These are phyloP conservation scores for Debaryomyces coudertii DNA, from an alignment of 1,139 yeast genomes.

Conservation along the genomic window DNA sequence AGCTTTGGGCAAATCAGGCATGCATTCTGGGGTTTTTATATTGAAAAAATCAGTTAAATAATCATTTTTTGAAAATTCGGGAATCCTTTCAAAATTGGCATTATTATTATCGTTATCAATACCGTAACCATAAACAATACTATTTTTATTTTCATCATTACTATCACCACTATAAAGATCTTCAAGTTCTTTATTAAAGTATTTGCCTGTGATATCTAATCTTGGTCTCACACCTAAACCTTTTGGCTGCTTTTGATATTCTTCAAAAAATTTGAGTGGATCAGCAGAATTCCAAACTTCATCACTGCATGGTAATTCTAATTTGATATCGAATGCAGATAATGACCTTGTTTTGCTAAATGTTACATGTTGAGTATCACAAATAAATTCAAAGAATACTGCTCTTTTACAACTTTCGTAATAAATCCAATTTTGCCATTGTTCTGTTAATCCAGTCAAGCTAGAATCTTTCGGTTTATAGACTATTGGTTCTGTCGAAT, in stretches of 20 bases:
- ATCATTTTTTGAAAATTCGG: neutral
- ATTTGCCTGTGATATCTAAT: neutral
- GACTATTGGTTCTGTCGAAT: constrained; percentile 20
- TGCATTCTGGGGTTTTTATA: neutral
- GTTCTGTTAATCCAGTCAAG: constrained; percentile 16
- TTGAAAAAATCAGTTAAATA: constrained; percentile 2
- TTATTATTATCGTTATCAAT: too few relatives aligned
- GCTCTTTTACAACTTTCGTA: constrained; percentile 33
- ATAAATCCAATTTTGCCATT: constrained; percentile 32
- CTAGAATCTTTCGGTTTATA: constrained; percentile 9
- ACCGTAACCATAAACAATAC: neutral
- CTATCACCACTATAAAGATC: neutral
- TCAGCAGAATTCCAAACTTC: constrained; percentile 40
- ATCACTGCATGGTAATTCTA: constrained; percentile 47
- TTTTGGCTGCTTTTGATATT: constrained; percentile 34
- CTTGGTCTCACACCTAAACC: constrained; percentile 22
- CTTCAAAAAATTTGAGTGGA: constrained; percentile 24
- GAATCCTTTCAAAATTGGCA: neutral
- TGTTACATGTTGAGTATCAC: constrained; percentile 34
- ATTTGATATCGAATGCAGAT: constrained; percentile 37
- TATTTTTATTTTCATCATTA: neutral
- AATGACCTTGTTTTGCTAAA: constrained; percentile 26
- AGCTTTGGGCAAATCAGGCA: neutral
- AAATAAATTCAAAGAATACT: constrained; percentile 32
- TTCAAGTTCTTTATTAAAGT: neutral